Evolutionary conservation across 805 yeast genomes (phyloP).

Genomic region (Kuraishia floccosa): DNA sequence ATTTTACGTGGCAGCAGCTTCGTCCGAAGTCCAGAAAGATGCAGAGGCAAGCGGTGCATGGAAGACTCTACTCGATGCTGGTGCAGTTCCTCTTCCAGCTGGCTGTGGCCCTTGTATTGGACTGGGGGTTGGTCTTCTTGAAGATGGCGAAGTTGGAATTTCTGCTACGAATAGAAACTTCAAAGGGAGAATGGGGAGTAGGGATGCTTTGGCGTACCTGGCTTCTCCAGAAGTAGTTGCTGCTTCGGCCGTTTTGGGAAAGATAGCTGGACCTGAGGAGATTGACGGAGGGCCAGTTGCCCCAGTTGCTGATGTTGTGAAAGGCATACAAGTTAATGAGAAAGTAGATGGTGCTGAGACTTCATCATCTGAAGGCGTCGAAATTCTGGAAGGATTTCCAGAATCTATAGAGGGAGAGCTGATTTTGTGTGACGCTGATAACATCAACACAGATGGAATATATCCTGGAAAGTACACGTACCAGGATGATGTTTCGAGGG

Average conservation of each 20-base stretch:
- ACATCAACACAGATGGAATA: constrained; percentile 95
- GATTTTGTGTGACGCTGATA: constrained; percentile 92
- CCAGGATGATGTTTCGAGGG: constrained; percentile 92
- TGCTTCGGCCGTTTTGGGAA: constrained; percentile 93
- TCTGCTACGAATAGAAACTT: constrained; percentile 97
- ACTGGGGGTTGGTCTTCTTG: constrained; percentile 83
- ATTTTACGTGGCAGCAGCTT: constrained; percentile 96
- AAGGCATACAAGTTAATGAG: constrained; percentile 21
- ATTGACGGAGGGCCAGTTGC: constrained; percentile 47
- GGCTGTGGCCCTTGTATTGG: constrained; percentile 99
- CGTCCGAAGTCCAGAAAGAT: constrained; percentile 83
- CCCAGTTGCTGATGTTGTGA: constrained; percentile 35
- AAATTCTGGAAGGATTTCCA: constrained; percentile 87
- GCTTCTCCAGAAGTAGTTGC: constrained; percentile 99
- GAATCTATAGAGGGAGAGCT: constrained; percentile 81
- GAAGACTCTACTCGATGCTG: constrained; percentile 82
- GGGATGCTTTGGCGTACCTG: constrained; percentile 89
- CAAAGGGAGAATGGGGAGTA: constrained; percentile 98
- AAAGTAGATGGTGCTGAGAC: constrained; percentile 16
- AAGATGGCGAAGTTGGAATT: constrained; percentile 96
- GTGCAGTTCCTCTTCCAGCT: constrained; percentile 91
- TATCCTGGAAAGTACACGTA: constrained; percentile 99
- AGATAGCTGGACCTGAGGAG: constrained; percentile 88
- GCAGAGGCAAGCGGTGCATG: constrained; percentile 91
- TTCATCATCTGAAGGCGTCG: constrained; percentile 37